Evolutionary conservation across 352 stramenopile genomes (phyloP).

Genomic region (Phytophthora litchii): DNA sequence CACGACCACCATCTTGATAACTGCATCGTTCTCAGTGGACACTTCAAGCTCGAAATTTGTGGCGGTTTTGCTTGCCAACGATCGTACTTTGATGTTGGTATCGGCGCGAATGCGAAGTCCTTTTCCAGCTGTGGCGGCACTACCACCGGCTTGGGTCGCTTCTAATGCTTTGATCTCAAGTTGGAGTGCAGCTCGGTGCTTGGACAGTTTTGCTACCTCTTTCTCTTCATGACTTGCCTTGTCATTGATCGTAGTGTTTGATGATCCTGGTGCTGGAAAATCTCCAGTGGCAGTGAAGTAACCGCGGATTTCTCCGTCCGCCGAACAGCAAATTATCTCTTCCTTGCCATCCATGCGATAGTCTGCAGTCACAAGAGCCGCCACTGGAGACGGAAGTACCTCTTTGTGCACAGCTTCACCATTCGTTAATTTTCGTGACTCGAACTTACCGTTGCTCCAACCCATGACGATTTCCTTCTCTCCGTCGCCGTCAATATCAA

Average conservation of each 20-base stretch:
- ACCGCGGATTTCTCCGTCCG: conserved; percentile 81
- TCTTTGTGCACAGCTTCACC: conserved; percentile 89
- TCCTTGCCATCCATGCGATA: conserved; percentile 90
- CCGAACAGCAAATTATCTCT: conserved; percentile 89
- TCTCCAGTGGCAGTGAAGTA: conserved; percentile 61
- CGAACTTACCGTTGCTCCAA: conserved; percentile 92
- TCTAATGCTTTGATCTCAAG: conserved; percentile 84
- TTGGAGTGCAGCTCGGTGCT: conserved; percentile 74
- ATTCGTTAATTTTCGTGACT: conserved; percentile 71
- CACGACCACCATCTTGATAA: conserved; percentile 89
- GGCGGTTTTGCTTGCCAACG: conserved; percentile 55
- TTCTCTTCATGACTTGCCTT: conserved; percentile 67
- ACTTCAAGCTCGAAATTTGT: conserved; percentile 81
- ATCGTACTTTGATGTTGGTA: conserved; percentile 69
- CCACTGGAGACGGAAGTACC: conserved; percentile 63
- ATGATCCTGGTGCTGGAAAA: conserved; percentile 31
- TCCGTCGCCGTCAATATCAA: conserved; percentile 92
- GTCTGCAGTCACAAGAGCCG: conserved; percentile 78
- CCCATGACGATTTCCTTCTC: conserved; percentile 90
- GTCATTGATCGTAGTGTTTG: conserved; percentile 35
- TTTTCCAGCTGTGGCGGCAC: conserved; percentile 29
- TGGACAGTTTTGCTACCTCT: conserved; percentile 82
- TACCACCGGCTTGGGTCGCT: conserved; percentile 32
- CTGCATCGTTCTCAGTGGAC: conserved; percentile 81
- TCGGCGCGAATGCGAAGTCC: conserved; percentile 57